Conservation (phyloP, 345 rosid genomes). For the Anacardium occidentale region DNA sequence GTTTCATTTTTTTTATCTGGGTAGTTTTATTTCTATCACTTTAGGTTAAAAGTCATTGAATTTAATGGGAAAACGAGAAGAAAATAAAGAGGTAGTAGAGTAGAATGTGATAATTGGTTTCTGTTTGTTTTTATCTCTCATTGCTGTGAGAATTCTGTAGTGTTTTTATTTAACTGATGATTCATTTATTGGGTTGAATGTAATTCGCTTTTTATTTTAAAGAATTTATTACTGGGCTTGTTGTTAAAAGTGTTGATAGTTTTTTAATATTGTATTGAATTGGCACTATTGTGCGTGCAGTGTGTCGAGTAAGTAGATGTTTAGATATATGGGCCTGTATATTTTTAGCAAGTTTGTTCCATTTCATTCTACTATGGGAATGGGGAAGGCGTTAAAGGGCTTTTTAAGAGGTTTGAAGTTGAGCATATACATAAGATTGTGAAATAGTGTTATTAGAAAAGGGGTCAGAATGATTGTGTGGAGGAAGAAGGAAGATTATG, state of each 20-base stretch:
- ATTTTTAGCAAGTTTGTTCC: background rate
- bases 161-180: no score
- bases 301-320: background rate
- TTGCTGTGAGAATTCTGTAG: background rate
- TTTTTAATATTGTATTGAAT: no score
- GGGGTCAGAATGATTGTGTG: background rate
- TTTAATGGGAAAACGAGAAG: background rate
- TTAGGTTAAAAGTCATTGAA: background rate
- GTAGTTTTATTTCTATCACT: background rate
- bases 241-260: no score
- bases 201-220: background rate
- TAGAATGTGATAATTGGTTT: background rate
- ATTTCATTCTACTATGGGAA: background rate
- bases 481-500: background rate
- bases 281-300: no score
- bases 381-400: background rate
- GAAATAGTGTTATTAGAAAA: background rate
- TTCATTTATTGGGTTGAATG: background rate
- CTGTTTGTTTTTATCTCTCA: background rate
- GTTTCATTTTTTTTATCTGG: background rate
- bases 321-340: background rate
- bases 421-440: background rate
- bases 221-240: background rate
- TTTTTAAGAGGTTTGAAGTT: background rate
- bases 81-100: background rate